These are phyloP conservation scores for Nemania serpens DNA, from an alignment of 2,329 filamentous ascomycete genomes.

Conservation along the genomic window DNA sequence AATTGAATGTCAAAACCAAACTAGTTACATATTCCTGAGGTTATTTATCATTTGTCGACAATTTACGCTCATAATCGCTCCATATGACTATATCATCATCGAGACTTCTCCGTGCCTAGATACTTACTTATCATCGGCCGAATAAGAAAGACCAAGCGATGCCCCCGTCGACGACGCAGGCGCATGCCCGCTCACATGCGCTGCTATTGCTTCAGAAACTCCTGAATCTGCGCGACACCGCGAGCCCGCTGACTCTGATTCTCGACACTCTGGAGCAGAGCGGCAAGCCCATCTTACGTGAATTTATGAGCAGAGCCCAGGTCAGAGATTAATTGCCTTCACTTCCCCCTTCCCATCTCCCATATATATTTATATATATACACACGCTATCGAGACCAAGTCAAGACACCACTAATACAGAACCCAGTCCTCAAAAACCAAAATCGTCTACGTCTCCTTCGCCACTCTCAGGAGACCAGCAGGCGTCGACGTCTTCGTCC, in stretches of 20 bases:
- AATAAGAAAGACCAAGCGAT: constrained; percentile 47
- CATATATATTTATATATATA: background rate
- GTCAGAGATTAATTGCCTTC: constrained; percentile 47
- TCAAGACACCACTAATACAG: background rate
- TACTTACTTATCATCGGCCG: too few species aligned
- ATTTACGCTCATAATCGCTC: too few species aligned
- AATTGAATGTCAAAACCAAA: too few species aligned
- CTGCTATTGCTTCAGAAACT: constrained; percentile 82
- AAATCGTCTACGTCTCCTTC: constrained; percentile 78
- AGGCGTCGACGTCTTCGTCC: constrained; percentile 70
- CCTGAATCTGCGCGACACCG: constrained; percentile 75
- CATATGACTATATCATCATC: too few species aligned
- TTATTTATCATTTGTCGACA: too few species aligned
- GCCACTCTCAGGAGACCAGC: constrained; percentile 69
- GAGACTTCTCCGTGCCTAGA: too few species aligned
- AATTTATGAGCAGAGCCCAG: constrained; percentile 77
- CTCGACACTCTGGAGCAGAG: constrained; percentile 86
- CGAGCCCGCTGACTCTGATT: constrained; percentile 84
- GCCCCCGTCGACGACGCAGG: constrained; percentile 60
- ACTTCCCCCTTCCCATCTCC: background rate
- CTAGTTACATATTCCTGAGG: too few species aligned
- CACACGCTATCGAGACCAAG: background rate
- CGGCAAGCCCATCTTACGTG: constrained; percentile 68
- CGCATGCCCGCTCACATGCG: constrained; percentile 81
- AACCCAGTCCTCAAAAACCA: constrained; percentile 63